Evolutionary conservation across 129 eudicot species (phyloP).

Genomic region (Erigeron canadensis): DNA sequence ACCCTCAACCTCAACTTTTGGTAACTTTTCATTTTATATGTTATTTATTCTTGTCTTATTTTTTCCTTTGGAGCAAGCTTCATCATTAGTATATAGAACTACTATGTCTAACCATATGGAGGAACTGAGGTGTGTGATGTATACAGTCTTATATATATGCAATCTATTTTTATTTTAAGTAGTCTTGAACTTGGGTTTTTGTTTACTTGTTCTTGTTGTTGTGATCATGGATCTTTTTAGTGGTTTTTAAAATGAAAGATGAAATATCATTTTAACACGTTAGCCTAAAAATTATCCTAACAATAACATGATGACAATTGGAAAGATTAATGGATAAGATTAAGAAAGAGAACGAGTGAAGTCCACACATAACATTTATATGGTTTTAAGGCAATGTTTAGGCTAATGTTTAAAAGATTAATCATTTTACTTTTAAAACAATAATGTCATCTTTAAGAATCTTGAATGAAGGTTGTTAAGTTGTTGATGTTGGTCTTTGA

Average conservation of each 20-base stretch:
- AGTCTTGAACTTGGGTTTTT: constrained; percentile 14
- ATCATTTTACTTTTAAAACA: too few species aligned
- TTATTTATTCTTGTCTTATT: not conserved
- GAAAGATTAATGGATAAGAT: too few species aligned
- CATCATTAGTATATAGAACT: not conserved
- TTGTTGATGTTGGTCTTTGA: constrained; percentile 26
- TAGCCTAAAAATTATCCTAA: too few species aligned
- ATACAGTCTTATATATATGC: not conserved
- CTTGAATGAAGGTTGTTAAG: constrained; percentile 23
- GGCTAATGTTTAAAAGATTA: too few species aligned
- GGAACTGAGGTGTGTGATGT: too few species aligned
- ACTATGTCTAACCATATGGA: too few species aligned
- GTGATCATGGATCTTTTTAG: constrained; percentile 10
- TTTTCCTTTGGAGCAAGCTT: not conserved
- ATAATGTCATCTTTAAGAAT: constrained; percentile 13
- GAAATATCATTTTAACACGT: too few species aligned
- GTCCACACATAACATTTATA: too few species aligned
- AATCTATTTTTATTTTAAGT: constrained; percentile 16
- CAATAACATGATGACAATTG: too few species aligned
- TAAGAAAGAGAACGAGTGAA: too few species aligned
- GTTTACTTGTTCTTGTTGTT: not conserved
- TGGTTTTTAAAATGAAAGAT: too few species aligned
- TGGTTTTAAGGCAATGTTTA: too few species aligned
- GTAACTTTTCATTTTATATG: constrained; percentile 23
- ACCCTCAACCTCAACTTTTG: constrained; percentile 54